Evolutionary conservation across 2,329 filamentous ascomycete species (phyloP).

Genomic region (Hypoxylon sp.): DNA sequence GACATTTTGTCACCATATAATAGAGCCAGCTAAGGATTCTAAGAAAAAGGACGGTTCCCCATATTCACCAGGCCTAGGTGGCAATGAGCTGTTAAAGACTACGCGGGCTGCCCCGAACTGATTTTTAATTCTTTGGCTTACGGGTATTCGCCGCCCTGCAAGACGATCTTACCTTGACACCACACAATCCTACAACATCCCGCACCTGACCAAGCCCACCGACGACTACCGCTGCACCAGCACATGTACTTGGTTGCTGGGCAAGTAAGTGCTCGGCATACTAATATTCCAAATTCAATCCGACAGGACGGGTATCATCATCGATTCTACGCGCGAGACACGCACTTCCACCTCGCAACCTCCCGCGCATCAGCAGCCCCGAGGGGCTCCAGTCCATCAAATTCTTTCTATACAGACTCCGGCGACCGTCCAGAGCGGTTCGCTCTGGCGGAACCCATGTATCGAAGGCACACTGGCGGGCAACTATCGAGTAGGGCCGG

Average conservation of each 20-base stretch:
- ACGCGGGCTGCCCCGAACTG: constrained; percentile 49
- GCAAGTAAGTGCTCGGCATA: constrained; percentile 53
- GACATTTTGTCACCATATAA: constrained; percentile 56
- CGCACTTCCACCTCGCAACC: constrained; percentile 51
- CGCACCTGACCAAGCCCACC: constrained; percentile 45
- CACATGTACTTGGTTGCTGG: constrained; percentile 58
- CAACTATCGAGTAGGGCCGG: constrained; percentile 78
- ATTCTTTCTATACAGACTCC: constrained; percentile 74
- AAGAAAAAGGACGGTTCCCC: constrained; percentile 55
- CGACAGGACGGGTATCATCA: constrained; percentile 53
- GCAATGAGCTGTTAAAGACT: constrained; percentile 52
- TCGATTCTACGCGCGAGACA: constrained; percentile 53
- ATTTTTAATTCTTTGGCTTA: constrained; percentile 50
- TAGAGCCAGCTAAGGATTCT: constrained; percentile 55
- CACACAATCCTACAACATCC: constrained; percentile 46
- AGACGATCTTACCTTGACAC: constrained; percentile 46
- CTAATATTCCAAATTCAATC: constrained; percentile 49
- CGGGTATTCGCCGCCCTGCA: constrained; percentile 46
- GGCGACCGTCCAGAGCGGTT: constrained; percentile 80
- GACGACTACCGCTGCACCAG: constrained; percentile 50
- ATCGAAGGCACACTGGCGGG: constrained; percentile 79
- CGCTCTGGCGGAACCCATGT: constrained; percentile 84
- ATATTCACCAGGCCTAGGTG: constrained; percentile 51
- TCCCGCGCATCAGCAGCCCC: constrained; percentile 63
- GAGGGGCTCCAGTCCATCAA: constrained; percentile 67